These are phyloP conservation scores for Cubamyces lactineus DNA, from an alignment of 768 basidiomycete species.

Conservation along the genomic window DNA sequence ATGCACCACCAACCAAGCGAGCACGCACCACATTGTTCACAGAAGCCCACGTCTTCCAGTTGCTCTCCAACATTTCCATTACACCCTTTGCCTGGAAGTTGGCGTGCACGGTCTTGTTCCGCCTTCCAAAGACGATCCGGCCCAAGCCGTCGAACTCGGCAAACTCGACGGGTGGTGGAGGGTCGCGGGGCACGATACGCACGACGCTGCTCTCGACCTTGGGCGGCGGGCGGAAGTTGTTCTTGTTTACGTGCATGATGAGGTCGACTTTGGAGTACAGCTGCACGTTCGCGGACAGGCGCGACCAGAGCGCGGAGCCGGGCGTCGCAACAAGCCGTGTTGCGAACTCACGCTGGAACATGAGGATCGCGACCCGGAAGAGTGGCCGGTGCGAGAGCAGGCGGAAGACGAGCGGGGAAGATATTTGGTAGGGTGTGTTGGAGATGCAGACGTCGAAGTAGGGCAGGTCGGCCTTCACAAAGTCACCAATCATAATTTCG, in stretches of 20 bases:
- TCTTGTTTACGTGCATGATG: conserved; percentile 94
- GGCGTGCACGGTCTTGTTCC: conserved; percentile 89
- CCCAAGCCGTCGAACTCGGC: conserved; percentile 97
- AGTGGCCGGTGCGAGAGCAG: conserved; percentile 95
- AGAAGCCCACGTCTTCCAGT: conserved; percentile 91
- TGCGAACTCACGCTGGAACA: conserved; percentile 99
- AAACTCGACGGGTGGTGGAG: conserved; percentile 93
- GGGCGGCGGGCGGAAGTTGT: conserved; percentile 95
- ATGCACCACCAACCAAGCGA: not conserved
- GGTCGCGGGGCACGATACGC: conserved; percentile 88
- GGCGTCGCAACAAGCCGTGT: conserved; percentile 88
- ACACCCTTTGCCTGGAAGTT: conserved; percentile 95
- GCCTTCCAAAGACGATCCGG: conserved; percentile 85
- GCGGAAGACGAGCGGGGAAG: conserved; percentile 95
- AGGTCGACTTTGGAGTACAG: conserved; percentile 96
- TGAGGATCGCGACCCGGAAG: conserved; percentile 93
- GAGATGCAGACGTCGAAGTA: conserved; percentile 99
- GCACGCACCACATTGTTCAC: conserved; percentile 70
- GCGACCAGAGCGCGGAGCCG: conserved; percentile 85
- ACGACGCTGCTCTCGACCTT: conserved; percentile 94
- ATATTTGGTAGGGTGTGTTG: conserved; percentile 99
- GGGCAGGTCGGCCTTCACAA: conserved; percentile 96
- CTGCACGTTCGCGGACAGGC: conserved; percentile 95
- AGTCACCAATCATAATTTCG: conserved; percentile 95
- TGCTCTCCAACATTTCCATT: conserved; percentile 90